Evolutionary conservation across 1,284 basidiomycete genomes (phyloP).

Genomic region (Prillingera fragicola): DNA sequence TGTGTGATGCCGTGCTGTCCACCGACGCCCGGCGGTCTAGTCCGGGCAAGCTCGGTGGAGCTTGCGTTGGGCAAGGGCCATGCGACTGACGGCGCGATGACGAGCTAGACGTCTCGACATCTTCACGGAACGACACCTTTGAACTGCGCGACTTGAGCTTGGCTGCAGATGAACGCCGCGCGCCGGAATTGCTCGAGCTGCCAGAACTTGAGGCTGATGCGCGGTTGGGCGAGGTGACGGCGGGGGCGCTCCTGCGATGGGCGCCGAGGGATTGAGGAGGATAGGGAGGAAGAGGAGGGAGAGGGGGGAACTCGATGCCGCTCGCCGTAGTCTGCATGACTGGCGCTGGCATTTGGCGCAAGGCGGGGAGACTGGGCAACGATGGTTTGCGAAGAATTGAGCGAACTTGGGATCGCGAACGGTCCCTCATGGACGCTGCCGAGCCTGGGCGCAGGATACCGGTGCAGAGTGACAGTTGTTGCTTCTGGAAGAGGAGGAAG

Average conservation of each 20-base stretch:
- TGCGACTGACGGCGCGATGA: background rate
- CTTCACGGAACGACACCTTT: constrained; percentile 17
- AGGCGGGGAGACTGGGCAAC: constrained; percentile 3
- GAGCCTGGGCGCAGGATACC: background rate
- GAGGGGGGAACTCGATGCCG: constrained; percentile 13
- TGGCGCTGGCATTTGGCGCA: background rate
- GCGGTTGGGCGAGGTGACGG: no score
- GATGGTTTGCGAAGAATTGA: constrained; percentile 18
- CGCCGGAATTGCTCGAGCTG: background rate
- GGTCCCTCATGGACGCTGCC: background rate
- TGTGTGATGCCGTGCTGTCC: constrained; percentile 1
- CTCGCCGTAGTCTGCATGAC: no score
- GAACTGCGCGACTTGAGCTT: constrained; percentile 5
- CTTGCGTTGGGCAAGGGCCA: background rate
- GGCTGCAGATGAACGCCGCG: no score
- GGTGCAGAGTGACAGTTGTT: background rate
- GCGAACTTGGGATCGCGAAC: background rate
- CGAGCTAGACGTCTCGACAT: constrained; percentile 4
- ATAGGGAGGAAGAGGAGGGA: constrained; percentile 14
- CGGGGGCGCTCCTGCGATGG: constrained; percentile 8
- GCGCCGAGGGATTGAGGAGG: background rate
- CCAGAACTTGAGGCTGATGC: no score
- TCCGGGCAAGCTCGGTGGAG: background rate
- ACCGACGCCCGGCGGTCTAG: constrained; percentile 4
- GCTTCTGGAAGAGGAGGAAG: background rate